These are phyloP conservation scores for Plicaturopsis crispa DNA, from an alignment of 768 basidiomycete genomes.

Conservation along the genomic window DNA sequence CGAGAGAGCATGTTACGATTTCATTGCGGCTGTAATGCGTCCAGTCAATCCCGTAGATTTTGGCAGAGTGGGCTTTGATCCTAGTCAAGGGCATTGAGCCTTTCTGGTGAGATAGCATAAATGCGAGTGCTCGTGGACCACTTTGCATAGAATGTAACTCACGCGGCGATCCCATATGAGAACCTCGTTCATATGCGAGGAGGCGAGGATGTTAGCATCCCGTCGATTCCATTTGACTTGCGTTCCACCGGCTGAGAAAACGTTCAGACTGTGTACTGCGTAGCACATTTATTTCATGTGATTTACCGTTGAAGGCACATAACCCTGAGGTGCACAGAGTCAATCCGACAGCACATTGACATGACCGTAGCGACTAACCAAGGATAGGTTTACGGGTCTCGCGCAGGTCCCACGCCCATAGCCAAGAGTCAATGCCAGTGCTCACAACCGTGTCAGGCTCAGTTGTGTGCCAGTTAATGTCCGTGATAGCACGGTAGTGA, in stretches of 20 bases:
- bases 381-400: conserved; percentile 63
- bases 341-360: not conserved
- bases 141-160: conserved; percentile 15
- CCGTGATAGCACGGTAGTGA: conserved; percentile 93
- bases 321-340: conserved; percentile 28
- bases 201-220: conserved; percentile 82
- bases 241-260: conserved; percentile 64
- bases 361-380: conserved; percentile 26
- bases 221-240: conserved; percentile 97
- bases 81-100: conserved; percentile 73
- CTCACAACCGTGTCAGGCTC: conserved; percentile 84
- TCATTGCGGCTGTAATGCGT: conserved; percentile 66
- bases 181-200: conserved; percentile 81
- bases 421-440: conserved; percentile 88
- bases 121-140: not conserved
- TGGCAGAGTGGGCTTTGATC: conserved; percentile 78
- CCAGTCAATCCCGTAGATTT: conserved; percentile 99
- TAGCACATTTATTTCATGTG: not conserved
- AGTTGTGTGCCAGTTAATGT: conserved; percentile 93
- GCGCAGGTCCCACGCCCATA: conserved; percentile 92
- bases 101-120: conserved; percentile 45
- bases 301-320: conserved; percentile 48
- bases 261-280: not conserved
- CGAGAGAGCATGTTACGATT: conserved; percentile 90
- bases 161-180: conserved; percentile 94